Percentiles rank a stretch among this genome's conserved stretches.
Conservation (phyloP, 495 filamentous ascomycete species). For the Xylaria grammica region DNA sequence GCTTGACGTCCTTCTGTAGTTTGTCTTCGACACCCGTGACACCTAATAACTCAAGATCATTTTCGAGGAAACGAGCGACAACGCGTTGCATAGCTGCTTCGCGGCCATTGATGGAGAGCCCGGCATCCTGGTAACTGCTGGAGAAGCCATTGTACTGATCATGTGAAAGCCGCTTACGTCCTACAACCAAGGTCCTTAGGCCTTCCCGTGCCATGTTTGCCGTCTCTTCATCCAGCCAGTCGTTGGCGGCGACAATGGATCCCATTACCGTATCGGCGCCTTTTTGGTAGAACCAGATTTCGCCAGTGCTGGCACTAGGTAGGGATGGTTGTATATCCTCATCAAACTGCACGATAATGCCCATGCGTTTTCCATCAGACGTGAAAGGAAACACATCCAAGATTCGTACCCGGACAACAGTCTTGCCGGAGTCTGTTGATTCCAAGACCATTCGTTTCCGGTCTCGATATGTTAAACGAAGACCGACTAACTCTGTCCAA, state of each 20-base stretch:
- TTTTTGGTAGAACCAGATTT: conserved; percentile 99
- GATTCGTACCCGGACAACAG: conserved; percentile 85
- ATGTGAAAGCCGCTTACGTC: conserved; percentile 76
- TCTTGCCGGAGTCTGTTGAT: conserved; percentile 73
- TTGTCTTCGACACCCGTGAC: conserved; percentile 99
- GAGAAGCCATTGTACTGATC: conserved; percentile 83
- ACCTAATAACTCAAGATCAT: conserved; percentile 86
- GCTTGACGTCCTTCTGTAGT: conserved; percentile 92
- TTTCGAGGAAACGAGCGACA: conserved; percentile 81
- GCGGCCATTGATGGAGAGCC: conserved; percentile 76
- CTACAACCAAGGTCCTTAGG: conserved; percentile 90
- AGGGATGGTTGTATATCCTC: conserved; percentile 51
- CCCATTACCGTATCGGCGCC: conserved; percentile 98
- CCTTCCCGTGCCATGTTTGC: conserved; percentile 99
- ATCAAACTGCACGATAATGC: conserved; percentile 87
- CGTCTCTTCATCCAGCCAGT: conserved; percentile 99
- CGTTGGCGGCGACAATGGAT: conserved; percentile 89
- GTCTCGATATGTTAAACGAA: conserved; percentile 85
- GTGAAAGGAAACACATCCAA: conserved; percentile 98
- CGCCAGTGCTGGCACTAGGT: conserved; percentile 56
- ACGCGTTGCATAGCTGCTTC: conserved; percentile 82
- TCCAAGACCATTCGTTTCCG: conserved; percentile 82
- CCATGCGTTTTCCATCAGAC: conserved; percentile 97
- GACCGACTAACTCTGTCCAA: conserved; percentile 92
- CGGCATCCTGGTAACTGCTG: conserved; percentile 74